phyloP scores from a whole-genome alignment of 495 filamentous ascomycete species.

The Corynascus novoguineensis region DNA sequence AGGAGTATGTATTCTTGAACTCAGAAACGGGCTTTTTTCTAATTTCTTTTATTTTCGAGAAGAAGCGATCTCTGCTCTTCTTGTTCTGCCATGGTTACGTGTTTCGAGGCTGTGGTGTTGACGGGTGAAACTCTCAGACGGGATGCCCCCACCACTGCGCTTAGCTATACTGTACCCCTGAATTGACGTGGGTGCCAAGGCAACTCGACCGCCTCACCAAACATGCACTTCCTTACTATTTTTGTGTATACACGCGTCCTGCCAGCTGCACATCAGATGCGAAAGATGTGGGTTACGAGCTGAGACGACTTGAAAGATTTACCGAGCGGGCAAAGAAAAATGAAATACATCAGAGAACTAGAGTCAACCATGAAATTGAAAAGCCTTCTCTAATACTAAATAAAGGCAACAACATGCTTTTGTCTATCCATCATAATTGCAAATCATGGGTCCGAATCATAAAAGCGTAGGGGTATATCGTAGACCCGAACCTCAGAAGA shows the following conservation, averaged over 20 bases:
- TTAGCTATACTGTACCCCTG: not conserved
- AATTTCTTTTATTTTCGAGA: too few relatives aligned
- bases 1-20: too few relatives aligned
- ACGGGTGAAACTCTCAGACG: not conserved
- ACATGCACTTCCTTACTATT: too few relatives aligned
- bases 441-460: constrained; percentile 2
- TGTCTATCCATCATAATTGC: constrained; percentile 10
- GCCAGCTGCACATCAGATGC: too few relatives aligned
- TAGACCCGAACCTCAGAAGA: not conserved
- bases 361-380: not conserved
- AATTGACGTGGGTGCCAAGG: constrained; percentile 7
- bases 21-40: too few relatives aligned
- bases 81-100: not conserved
- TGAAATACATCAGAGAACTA: too few relatives aligned
- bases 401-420: not conserved
- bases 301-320: too few relatives aligned
- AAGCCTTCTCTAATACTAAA: not conserved
- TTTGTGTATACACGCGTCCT: too few relatives aligned
- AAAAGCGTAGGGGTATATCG: not conserved
- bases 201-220: not conserved
- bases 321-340: too few relatives aligned
- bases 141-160: too few relatives aligned
- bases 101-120: not conserved
- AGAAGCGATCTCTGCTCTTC: not conserved
- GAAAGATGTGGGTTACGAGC: too few relatives aligned